Conservation (phyloP, 2,329 filamentous ascomycete species). For the Cordyceps sp. region DNA sequence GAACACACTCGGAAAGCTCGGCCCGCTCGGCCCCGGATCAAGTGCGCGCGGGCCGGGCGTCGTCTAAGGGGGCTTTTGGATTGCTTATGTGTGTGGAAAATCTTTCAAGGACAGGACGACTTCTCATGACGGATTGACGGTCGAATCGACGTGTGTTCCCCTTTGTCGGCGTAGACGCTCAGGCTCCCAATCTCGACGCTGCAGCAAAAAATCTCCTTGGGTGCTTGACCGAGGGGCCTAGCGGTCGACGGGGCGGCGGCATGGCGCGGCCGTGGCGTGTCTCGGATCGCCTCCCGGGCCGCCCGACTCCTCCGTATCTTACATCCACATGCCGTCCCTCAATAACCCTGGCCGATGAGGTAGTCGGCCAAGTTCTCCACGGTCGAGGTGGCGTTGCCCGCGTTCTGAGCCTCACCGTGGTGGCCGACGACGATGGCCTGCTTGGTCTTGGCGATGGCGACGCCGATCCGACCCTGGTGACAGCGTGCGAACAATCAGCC, state of each 20-base stretch:
- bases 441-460: conserved; percentile 71
- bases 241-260: background rate
- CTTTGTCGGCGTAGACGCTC: conserved; percentile 2
- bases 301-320: conserved; percentile 2
- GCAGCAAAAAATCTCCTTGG: conserved; percentile 1
- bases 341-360: conserved; percentile 65
- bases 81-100: conserved; percentile 14
- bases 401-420: conserved; percentile 59
- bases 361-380: conserved; percentile 81
- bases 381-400: conserved; percentile 59
- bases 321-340: conserved; percentile 13
- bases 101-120: conserved; percentile 8
- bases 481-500: background rate
- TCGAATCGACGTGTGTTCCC: background rate
- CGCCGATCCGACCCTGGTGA: conserved; percentile 53
- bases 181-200: conserved; percentile 3
- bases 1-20: too few relatives aligned
- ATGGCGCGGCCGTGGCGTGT: background rate
- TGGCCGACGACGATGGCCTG: conserved; percentile 81
- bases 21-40: too few relatives aligned
- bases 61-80: conserved; percentile 5
- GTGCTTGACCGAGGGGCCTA: background rate
- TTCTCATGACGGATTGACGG: background rate
- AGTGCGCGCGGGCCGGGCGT: background rate
- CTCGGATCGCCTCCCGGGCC: background rate